phyloP scores from a whole-genome alignment of 352 stramenopile species.

The Phytopythium cucurbitacearum region DNA sequence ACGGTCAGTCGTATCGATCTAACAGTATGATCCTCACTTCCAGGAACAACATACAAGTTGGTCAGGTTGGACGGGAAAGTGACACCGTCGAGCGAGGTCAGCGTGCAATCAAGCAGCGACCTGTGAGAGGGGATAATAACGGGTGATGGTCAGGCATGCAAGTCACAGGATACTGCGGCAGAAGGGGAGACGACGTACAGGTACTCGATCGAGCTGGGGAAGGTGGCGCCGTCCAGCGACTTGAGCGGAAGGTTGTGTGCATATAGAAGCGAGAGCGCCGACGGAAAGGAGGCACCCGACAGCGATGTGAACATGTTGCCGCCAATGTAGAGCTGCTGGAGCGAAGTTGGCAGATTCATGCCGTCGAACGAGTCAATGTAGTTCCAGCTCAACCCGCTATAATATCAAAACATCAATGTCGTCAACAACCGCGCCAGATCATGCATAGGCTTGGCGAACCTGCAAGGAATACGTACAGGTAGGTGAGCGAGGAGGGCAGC shows the following conservation, averaged over 20 bases:
- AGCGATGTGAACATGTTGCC: slow-evolving; percentile 70
- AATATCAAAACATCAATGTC: neutral
- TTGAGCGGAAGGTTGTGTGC: slow-evolving; percentile 55
- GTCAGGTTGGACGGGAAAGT: slow-evolving; percentile 41
- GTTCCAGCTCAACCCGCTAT: slow-evolving; percentile 65
- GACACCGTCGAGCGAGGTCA: slow-evolving; percentile 34
- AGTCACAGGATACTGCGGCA: neutral
- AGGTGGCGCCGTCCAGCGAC: slow-evolving; percentile 33
- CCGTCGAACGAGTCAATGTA: slow-evolving; percentile 48
- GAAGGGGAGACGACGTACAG: slow-evolving; percentile 14
- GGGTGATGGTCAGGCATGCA: neutral
- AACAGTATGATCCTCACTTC: too few relatives aligned
- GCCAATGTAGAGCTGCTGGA: slow-evolving; percentile 56
- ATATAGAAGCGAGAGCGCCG: slow-evolving; percentile 56
- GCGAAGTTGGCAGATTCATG: slow-evolving; percentile 41
- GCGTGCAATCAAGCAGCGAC: slow-evolving; percentile 35
- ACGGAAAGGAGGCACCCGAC: slow-evolving; percentile 33
- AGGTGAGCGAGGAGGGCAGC: slow-evolving; percentile 31
- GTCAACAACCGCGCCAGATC: neutral
- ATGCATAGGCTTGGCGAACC: too few relatives aligned
- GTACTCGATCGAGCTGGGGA: slow-evolving; percentile 39
- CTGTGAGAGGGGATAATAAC: slow-evolving; percentile 4
- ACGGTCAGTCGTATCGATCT: neutral
- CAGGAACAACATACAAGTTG: slow-evolving; percentile 37
- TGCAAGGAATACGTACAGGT: slow-evolving; percentile 22